Evolutionary conservation across 2,329 filamentous ascomycete genomes (phyloP).

Genomic region (Claviceps pazoutovae): DNA sequence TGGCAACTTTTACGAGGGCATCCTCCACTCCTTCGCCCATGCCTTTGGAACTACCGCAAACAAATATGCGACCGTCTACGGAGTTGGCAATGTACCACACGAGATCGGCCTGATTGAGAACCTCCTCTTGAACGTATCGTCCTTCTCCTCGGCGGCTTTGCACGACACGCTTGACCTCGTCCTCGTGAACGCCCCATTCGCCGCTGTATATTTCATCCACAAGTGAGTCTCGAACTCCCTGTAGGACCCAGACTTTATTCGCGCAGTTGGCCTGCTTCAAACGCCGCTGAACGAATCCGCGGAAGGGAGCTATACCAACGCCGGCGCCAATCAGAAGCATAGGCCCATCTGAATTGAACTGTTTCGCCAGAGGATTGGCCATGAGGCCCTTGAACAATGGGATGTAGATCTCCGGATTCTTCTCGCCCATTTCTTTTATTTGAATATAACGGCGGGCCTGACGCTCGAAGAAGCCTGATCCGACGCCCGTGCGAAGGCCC

Average conservation of each 20-base stretch:
- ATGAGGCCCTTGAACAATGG: conserved; percentile 98
- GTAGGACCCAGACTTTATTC: conserved; percentile 95
- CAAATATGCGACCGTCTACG: conserved; percentile 89
- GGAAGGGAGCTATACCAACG: conserved; percentile 93
- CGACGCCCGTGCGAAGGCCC: conserved; percentile 65
- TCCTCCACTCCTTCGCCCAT: conserved; percentile 96
- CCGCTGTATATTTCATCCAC: conserved; percentile 94
- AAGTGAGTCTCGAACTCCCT: conserved; percentile 84
- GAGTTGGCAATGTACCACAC: conserved; percentile 97
- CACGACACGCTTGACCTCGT: conserved; percentile 70
- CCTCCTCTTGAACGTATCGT: conserved; percentile 93
- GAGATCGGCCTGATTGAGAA: conserved; percentile 79
- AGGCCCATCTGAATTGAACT: conserved; percentile 86
- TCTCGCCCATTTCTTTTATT: conserved; percentile 47
- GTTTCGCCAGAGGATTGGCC: conserved; percentile 84
- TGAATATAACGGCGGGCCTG: conserved; percentile 60
- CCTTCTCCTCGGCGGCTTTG: conserved; percentile 64
- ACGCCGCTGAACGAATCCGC: conserved; percentile 89
- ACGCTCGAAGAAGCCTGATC: conserved; percentile 86
- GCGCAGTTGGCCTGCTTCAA: conserved; percentile 90
- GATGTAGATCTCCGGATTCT: conserved; percentile 51
- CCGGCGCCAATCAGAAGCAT: conserved; percentile 97
- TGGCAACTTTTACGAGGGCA: conserved; percentile 77
- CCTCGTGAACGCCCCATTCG: conserved; percentile 89
- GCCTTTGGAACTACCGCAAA: conserved; percentile 86